Percentiles rank a stretch among this genome's conserved stretches.
These are phyloP conservation scores for Nicotiana otophora DNA, from an alignment of 257 asterid species.

Conservation along the genomic window DNA sequence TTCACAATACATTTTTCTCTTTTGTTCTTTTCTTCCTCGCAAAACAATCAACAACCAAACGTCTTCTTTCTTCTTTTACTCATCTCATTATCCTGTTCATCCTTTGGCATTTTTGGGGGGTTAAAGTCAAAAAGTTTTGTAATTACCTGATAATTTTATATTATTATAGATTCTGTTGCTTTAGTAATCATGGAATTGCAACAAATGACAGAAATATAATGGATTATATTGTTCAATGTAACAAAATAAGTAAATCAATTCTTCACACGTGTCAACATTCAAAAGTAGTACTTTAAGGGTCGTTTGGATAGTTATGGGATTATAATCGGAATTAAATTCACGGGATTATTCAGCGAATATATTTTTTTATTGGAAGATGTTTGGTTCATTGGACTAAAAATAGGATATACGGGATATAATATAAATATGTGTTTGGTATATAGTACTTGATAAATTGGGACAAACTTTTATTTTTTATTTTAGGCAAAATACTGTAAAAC, in stretches of 20 bases:
- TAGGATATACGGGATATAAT: no score
- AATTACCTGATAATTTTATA: not conserved
- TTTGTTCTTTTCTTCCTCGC: not conserved
- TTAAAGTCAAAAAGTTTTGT: not conserved
- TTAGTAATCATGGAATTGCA: not conserved
- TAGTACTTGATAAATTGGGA: no score
- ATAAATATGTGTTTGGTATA: no score
- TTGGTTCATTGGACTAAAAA: no score
- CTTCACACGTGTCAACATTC: not conserved
- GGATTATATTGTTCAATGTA: not conserved
- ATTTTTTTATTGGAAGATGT: no score
- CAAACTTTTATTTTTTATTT: no score
- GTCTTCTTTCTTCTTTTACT: not conserved
- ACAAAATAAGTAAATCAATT: not conserved
- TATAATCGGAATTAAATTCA: no score
- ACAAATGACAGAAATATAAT: not conserved
- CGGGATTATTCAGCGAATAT: no score
- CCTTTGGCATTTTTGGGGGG: not conserved
- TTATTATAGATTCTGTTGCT: not conserved
- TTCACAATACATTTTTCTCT: not conserved
- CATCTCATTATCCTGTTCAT: not conserved
- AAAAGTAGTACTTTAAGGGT: not conserved
- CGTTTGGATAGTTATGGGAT: no score
- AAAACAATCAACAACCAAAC: not conserved
- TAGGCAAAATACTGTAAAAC: no score